Evolutionary conservation across 805 yeast genomes (phyloP), one percentile per base, ranked within the genome.

Genomic region (Limtongia smithiae): DNA sequence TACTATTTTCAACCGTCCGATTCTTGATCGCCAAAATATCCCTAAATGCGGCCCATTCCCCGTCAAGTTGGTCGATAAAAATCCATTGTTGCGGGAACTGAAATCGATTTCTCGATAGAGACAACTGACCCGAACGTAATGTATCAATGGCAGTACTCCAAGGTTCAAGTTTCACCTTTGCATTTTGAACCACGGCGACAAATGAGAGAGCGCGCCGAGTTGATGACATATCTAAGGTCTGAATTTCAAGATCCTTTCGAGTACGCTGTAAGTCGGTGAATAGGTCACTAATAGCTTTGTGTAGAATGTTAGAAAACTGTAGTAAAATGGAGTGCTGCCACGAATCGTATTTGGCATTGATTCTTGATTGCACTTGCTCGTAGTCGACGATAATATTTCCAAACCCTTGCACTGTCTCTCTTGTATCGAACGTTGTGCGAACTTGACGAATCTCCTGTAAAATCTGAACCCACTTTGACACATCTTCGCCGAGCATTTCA

Each of bases 1-100:
- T 52, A 45, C 78, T 73, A 0, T 68, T 67, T 7, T 70, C 66
- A 6, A 85, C 67, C 2, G 69, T 53, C 1, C 46, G 53, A 8
- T 65, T 61, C 55, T 77, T 70, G 33, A 62, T 57, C 3, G 55
- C 54, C 37, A 75, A 44, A 9, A 77, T 62, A 32, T 76, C 70
- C 1, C 56, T 44, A 28, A 81, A 60, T 1, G 79, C 68, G 0
- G 67, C 59, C 46, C 72, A 62, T 45, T 77, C 80, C 43, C 69
- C 71, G 12, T 77, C 79, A 0, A 86, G 48, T 57, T 86, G 94
- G 35, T 84, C 93, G 40, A 69, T 69, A 61, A 70, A 78, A 0
- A 81, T 53, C 83, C 89, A 83, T 25, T 74, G 73, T 0, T 65
- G 31, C 0, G 82, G 77, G 42, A 79, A 73, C 20, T 69, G 70